These are phyloP conservation scores for Phtheirospermum japonicum DNA, from an alignment of 257 asterid genomes.

Conservation along the genomic window DNA sequence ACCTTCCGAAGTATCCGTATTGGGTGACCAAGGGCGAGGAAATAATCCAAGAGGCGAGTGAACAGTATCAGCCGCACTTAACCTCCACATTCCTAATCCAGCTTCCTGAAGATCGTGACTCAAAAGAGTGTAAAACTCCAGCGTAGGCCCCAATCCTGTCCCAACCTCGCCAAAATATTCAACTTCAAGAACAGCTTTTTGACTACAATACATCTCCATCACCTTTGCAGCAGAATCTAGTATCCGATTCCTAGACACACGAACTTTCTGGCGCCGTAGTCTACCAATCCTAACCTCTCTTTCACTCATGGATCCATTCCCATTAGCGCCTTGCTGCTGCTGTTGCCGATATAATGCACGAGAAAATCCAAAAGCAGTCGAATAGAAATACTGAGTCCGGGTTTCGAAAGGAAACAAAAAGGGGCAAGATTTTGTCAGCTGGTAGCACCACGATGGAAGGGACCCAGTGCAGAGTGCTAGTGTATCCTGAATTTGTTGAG, in stretches of 20 bases:
- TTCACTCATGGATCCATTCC: conserved; percentile 58
- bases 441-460: conserved; percentile 93
- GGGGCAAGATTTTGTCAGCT: conserved; percentile 79
- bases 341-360: conserved; percentile 80
- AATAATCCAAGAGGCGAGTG: conserved; percentile 74
- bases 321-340: conserved; percentile 81
- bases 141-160: conserved; percentile 88
- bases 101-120: conserved; percentile 75
- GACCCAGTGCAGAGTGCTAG: conserved; percentile 83
- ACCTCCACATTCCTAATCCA: conserved; percentile 77
- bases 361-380: conserved; percentile 83
- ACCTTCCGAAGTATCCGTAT: conserved; percentile 49
- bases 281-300: conserved; percentile 72
- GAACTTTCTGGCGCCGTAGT: conserved; percentile 81
- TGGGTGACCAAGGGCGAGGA: conserved; percentile 72
- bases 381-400: conserved; percentile 77
- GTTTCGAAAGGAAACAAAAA: conserved; percentile 83
- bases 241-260: conserved; percentile 74
- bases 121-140: conserved; percentile 78
- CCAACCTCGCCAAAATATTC: conserved; percentile 96
- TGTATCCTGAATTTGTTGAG: conserved; percentile 77
- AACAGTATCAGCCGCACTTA: conserved; percentile 43
- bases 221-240: conserved; percentile 84
- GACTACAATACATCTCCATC: conserved; percentile 88
- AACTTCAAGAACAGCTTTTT: conserved; percentile 83